Conservation (phyloP, 78 protist species). For the Salpingoeca rosetta region DNA sequence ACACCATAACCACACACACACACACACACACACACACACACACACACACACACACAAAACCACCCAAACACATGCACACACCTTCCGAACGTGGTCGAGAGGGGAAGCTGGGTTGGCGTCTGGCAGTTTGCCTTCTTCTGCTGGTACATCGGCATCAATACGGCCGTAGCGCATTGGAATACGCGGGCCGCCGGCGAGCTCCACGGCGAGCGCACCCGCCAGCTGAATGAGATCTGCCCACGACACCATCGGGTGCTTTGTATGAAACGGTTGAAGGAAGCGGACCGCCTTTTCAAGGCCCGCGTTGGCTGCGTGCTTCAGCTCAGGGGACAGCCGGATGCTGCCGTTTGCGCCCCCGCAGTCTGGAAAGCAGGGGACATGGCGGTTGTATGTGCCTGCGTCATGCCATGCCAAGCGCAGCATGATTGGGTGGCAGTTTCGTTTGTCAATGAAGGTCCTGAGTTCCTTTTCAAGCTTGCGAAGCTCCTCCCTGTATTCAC, state of each 20-base stretch:
- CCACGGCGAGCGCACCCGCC: conserved; percentile 42
- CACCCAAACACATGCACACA: no score
- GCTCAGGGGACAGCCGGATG: conserved; percentile 41
- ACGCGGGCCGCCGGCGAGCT: conserved; percentile 47
- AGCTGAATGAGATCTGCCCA: conserved; percentile 45
- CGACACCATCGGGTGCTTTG: conserved; percentile 24
- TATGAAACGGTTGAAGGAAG: conserved; percentile 12
- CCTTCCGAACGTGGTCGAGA: conserved; percentile 14
- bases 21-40: no score
- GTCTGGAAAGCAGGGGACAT: background rate
- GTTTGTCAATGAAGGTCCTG: background rate
- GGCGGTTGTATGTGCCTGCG: conserved; percentile 31
- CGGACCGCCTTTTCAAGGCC: conserved; percentile 26
- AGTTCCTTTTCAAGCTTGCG: background rate
- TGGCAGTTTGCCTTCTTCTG: background rate
- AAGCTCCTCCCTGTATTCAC: no score
- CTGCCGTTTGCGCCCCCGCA: conserved; percentile 44
- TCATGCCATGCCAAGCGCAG: conserved; percentile 56
- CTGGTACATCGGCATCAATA: background rate
- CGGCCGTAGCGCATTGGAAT: conserved; percentile 45
- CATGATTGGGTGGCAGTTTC: conserved; percentile 18
- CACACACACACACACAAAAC: no score
- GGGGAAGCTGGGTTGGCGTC: conserved; percentile 11
- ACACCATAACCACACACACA: no score
- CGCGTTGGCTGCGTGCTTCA: conserved; percentile 40